These are phyloP conservation scores for Kwoniella newhampshirensis DNA, from an alignment of 768 basidiomycete species.

Conservation along the genomic window DNA sequence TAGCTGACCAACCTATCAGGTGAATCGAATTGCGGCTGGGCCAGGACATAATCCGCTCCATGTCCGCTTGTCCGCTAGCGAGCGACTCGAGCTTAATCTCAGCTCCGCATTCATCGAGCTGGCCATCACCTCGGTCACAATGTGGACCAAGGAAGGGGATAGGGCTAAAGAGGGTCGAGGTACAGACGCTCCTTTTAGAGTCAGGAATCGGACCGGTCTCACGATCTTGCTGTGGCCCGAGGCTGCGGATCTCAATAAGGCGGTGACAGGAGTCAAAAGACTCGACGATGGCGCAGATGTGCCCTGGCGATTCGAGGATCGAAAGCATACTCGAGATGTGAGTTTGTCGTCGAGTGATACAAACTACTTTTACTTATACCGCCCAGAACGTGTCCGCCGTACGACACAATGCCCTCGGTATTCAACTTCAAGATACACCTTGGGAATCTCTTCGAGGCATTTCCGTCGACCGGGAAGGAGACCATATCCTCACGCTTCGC, in stretches of 20 bases:
- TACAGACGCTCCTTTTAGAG: conserved; percentile 86
- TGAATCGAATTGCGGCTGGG: conserved; percentile 39
- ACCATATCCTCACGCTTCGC: conserved; percentile 80
- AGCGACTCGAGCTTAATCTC: conserved; percentile 85
- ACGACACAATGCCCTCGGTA: conserved; percentile 77
- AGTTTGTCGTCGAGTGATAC: conserved; percentile 22
- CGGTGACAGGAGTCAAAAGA: conserved; percentile 59
- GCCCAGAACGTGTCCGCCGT: conserved; percentile 65
- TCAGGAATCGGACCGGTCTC: conserved; percentile 88
- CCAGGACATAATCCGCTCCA: conserved; percentile 55
- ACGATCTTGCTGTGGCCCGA: conserved; percentile 83
- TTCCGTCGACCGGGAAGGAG: conserved; percentile 90
- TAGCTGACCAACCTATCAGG: conserved; percentile 7
- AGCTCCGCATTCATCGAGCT: conserved; percentile 88
- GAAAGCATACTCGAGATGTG: conserved; percentile 90
- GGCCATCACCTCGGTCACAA: conserved; percentile 67
- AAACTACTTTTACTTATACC: neutral
- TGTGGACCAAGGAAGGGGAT: conserved; percentile 74
- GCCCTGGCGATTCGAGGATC: conserved; percentile 97
- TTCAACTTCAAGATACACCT: conserved; percentile 77
- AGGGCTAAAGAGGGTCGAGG: conserved; percentile 74
- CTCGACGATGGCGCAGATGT: conserved; percentile 71
- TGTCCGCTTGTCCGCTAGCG: conserved; percentile 68
- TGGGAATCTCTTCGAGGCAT: conserved; percentile 89
- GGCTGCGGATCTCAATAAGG: conserved; percentile 60